Evolutionary conservation across 768 basidiomycete genomes (phyloP), one percentile per base, ranked within the genome.

Genomic region (Xerocomellus intermedius): DNA sequence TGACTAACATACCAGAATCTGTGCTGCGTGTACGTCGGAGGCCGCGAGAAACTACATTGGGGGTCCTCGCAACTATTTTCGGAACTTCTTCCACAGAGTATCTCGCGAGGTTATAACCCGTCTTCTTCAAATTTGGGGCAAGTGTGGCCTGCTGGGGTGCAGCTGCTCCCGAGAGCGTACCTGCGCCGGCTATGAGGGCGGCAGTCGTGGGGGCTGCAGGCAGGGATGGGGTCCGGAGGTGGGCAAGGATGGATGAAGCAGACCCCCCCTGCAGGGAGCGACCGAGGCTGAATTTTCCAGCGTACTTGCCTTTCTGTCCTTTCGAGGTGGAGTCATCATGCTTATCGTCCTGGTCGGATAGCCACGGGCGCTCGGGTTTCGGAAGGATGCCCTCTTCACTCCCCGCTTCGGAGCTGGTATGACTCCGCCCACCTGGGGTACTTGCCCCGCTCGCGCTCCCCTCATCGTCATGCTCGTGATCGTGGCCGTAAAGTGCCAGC

Each of bases 141-240:
- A 77, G 76, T 26, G 73, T 73, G 47, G 62, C 71, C 42, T 76
- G 70, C 10, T 63, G 59, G 0, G 87, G 87, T 0, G 84, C 79
- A 8, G 83, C 82, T 3, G 79, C 79, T 17, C 86, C 88, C 2
- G 79, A 73, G 8, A 92, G 70, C 45, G 84, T 82, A 3, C 82
- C 84, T 0, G 88, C 84, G 53, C 84, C 83, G 8, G 86, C 81
- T 21, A 94, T 83, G 35, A 93, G 78, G 5, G 87, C 79, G 1
- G 86, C 89, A 55, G 60, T 52, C 16, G 63, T 51, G 21, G 62
- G 33, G 0, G 64, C 52, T 5, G 54, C 44, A 12, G 69, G 68
- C n/a, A 64, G 48, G 12, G 67, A 59, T 5, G 66, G 55, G 6
- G 56, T 14, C 17, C 53, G 60, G 32, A 64, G 38, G 30, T 64